Evolutionary conservation across 164 flowering plant species (phyloP).

Genomic region (Stephania yunnanensis): DNA sequence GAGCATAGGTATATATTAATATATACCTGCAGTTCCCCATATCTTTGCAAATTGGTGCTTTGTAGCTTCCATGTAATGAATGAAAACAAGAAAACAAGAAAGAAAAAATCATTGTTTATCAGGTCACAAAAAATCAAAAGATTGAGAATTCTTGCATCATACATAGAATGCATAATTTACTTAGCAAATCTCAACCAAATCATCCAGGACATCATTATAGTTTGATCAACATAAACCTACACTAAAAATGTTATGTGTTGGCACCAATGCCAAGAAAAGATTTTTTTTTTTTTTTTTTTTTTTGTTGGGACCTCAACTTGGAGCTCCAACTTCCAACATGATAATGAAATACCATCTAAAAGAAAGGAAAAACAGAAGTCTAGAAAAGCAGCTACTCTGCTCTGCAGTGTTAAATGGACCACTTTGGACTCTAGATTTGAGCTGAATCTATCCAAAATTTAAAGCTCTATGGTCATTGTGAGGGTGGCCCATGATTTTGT

Average conservation of each 20-base stretch:
- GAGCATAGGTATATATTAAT: not conserved
- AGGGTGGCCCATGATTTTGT: not conserved
- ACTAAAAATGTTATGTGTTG: no score
- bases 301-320: not conserved
- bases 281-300: no score
- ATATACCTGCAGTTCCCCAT: not conserved
- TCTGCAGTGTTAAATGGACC: not conserved
- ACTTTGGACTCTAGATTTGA: not conserved
- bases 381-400: not conserved
- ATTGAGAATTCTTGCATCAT: not conserved
- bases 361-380: not conserved
- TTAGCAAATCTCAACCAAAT: not conserved
- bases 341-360: not conserved
- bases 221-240: no score
- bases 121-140: not conserved
- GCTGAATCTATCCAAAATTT: not conserved
- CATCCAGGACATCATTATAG: no score
- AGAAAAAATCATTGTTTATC: not conserved
- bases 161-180: not conserved
- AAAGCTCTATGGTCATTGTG: not conserved
- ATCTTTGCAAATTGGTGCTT: not conserved
- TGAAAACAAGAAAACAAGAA: not conserved
- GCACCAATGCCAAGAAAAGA: not conserved
- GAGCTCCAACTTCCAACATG: not conserved
- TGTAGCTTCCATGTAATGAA: not conserved